Conservation (phyloP, 2,329 filamentous ascomycete genomes). For the Phyllosticta capitalensis region DNA sequence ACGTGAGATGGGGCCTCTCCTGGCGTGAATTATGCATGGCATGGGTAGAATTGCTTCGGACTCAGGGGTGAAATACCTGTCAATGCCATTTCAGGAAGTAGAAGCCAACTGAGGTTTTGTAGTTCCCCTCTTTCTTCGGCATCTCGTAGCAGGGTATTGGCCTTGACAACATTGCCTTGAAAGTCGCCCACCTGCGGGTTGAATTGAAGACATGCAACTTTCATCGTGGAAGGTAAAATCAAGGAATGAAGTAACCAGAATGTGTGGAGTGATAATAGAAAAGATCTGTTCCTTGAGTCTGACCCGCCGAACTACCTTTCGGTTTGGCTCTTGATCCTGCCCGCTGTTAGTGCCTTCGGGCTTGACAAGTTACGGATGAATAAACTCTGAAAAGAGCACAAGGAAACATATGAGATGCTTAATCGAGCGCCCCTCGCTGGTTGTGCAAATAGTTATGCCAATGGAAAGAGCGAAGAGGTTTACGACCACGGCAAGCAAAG, state of each 20-base stretch:
- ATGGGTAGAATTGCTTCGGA: background rate
- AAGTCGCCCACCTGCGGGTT: slow-evolving; percentile 60
- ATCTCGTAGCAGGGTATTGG: slow-evolving; percentile 52
- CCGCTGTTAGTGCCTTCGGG: too few species aligned
- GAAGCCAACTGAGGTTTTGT: slow-evolving; percentile 54
- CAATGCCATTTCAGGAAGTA: slow-evolving; percentile 70
- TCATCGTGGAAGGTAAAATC: slow-evolving; percentile 41
- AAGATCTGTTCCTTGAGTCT: background rate
- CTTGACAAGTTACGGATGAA: too few species aligned
- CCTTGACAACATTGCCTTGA: slow-evolving; percentile 59
- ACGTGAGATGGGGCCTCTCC: background rate
- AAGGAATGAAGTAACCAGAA: background rate
- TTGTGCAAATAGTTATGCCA: too few species aligned
- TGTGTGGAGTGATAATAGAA: background rate
- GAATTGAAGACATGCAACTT: slow-evolving; percentile 63
- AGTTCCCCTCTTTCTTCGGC: slow-evolving; percentile 32
- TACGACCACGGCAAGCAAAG: background rate
- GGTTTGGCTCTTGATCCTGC: background rate
- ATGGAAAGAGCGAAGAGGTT: too few species aligned
- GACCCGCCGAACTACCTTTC: background rate
- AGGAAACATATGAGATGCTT: too few species aligned
- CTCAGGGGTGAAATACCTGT: slow-evolving; percentile 40
- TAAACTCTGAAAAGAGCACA: too few species aligned
- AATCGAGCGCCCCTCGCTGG: too few species aligned
- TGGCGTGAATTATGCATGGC: background rate